Evolutionary conservation across 192 early-diverging fungal species (phyloP), one percentile per base, ranked within the genome.

Genomic region (Globomyces pollinis-pini): DNA sequence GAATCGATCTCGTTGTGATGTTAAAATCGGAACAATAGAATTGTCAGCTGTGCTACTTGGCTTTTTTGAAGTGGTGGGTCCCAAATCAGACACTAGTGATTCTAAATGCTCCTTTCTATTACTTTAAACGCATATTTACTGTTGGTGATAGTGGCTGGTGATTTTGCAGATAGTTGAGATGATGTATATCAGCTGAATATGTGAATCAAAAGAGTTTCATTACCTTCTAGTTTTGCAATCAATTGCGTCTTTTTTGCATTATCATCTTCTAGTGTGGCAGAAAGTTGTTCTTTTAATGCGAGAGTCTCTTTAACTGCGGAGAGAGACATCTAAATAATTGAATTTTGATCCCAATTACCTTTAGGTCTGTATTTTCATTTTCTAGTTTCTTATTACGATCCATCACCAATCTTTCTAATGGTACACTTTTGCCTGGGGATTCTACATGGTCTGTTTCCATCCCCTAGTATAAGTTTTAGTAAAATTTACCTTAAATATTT

Each of bases 1-100:
- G 78, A 93, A 94, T 28, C 94, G 66, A 66, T 96, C 89, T 31
- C 94, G 79, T 64, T 96, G 94, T 28, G 83, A 77, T 0, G 91
- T 88, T 6, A 96, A 74, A 50, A 96, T 93, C 1, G 88, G 87
- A 18, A 94, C 63, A 36, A 96, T 89, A 1, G 76, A 66, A 11
- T 32, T 67, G 12, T 52, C 35, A 30, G 32, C 23, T 36, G 26
- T 13, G 26, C 33, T 20, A 33, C 13, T 21, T 51, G 57, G 24
- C 1, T 41, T 64, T 50, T 26, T 66, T 7, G 31, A 2, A 2
- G 42, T 38, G 18, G 44, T 47, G 2, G 42, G 16, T 16, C 66
- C 26, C 20, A 62, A 36, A 57, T 32, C 61, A 35, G 39, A 53
- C 61, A 38, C n/a, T 57, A 20, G 66, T 6, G 57, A 41, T 44